Evolutionary conservation across 2,329 filamentous ascomycete species (phyloP).

Genomic region (Hymenoscyphus fraxineus): DNA sequence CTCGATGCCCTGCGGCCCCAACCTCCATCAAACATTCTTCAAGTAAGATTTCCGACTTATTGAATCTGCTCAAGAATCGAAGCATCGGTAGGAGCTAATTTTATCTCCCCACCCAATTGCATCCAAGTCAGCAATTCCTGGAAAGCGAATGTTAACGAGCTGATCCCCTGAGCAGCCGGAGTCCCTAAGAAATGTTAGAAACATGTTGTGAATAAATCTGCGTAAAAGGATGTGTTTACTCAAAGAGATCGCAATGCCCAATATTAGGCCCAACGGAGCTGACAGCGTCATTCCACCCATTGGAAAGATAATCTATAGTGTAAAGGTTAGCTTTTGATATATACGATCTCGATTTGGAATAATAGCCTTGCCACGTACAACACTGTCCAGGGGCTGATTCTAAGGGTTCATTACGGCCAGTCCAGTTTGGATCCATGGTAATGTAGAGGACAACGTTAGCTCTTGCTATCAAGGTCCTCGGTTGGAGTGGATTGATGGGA

Average conservation of each 20-base stretch:
- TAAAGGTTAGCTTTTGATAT: neutral
- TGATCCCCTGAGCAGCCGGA: neutral
- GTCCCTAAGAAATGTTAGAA: neutral
- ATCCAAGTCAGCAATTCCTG: constrained; percentile 3
- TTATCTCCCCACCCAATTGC: neutral
- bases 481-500: neutral
- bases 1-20: no score
- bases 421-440: neutral
- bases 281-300: constrained; percentile 1
- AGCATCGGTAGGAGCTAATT: constrained; percentile 4
- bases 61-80: no score
- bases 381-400: neutral
- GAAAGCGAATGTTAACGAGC: neutral
- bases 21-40: no score
- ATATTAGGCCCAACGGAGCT: neutral
- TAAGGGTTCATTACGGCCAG: neutral
- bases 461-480: neutral
- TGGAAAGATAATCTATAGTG: neutral
- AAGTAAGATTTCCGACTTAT: no score
- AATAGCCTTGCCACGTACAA: neutral
- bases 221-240: neutral
- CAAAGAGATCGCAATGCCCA: neutral
- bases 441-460: neutral
- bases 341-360: neutral
- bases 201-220: no score